Base-by-base conservation (phyloP, 2,329 filamentous ascomycete species). In the Chalara sp. region DNA sequence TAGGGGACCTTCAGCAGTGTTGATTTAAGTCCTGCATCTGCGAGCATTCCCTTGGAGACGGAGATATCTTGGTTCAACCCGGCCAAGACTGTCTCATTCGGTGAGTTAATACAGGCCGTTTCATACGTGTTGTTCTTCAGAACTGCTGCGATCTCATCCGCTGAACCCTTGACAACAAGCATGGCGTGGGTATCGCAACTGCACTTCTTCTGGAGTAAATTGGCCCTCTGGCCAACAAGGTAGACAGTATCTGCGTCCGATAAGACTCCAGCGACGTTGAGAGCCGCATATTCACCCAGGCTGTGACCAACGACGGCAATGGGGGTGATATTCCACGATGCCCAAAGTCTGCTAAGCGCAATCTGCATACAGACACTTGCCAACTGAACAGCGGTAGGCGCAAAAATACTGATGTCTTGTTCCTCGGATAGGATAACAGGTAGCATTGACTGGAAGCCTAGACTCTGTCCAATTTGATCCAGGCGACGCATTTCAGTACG, bases 51-150 rank as follows among this genome's bases (percentile, higher is more conserved):
- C 6, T 76, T 73, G 10, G 81, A 42, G 21, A 35, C 30, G 2
- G 41, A 45, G 6, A 54, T 47, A 7, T 52, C 43, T 10, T 44
- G 47, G 44, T 49, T 39, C 33, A 44, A 32, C 78, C 80, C 13
- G 91, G 35, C 35, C 35, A 39, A 72, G 2, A 92, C 87, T 6
- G 83, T 89, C 63, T 88, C 85, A 46, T 80, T 74, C 0, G 83
- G 82, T 0, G 83, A 81, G 58, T 93, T 93, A 65, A 89, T 76
- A 70, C 88, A 92, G 10, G 87, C 84, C 46, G 73, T 63, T 4
- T 64, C 68, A 32, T 32, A 60, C 31, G 13, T n/a, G 11, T 11
- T 41, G 10, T 13, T 13, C 35, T 39, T 39, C 35, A 39, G 10
- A 11, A 13, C 35, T 39, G 10, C 13, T 39, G 10, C 35, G 10